phyloP scores from a whole-genome alignment of 2,329 filamentous ascomycete genomes.

The Paecilomyces dactylethromorphus region DNA sequence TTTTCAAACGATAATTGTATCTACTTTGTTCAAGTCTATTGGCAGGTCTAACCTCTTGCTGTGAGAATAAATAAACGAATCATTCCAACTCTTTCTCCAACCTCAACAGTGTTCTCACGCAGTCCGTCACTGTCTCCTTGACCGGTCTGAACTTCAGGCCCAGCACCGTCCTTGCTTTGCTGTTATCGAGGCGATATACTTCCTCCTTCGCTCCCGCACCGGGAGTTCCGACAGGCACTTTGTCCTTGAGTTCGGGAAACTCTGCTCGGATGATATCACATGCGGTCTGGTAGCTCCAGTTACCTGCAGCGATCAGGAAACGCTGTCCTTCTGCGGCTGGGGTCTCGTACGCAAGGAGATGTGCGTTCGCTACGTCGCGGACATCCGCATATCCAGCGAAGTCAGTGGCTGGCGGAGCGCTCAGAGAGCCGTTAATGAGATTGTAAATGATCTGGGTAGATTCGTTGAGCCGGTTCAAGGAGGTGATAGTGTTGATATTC shows the following conservation, averaged over 20 bases:
- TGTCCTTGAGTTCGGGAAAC: slow-evolving; percentile 25
- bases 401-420: slow-evolving; percentile 46
- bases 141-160: neutral
- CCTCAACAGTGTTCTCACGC: neutral
- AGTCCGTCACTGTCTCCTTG: neutral
- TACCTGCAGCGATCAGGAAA: slow-evolving; percentile 31
- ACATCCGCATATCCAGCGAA: slow-evolving; percentile 50
- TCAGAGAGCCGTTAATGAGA: slow-evolving; percentile 51
- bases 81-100: neutral
- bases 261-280: slow-evolving; percentile 27
- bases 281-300: slow-evolving; percentile 31
- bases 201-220: neutral
- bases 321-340: slow-evolving; percentile 31
- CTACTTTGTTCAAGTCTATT: no score
- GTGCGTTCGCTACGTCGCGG: slow-evolving; percentile 35
- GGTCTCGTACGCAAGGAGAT: slow-evolving; percentile 33
- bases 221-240: neutral
- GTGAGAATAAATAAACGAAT: neutral
- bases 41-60: no score
- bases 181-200: neutral
- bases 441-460: slow-evolving; percentile 61
- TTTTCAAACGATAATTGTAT: no score
- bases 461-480: slow-evolving; percentile 57
- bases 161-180: neutral
- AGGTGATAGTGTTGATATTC: slow-evolving; percentile 53